Percentiles rank a stretch among this genome's conserved stretches.
phyloP scores from a whole-genome alignment of 164 flowering plant genomes.

The Warburgia ugandensis region DNA sequence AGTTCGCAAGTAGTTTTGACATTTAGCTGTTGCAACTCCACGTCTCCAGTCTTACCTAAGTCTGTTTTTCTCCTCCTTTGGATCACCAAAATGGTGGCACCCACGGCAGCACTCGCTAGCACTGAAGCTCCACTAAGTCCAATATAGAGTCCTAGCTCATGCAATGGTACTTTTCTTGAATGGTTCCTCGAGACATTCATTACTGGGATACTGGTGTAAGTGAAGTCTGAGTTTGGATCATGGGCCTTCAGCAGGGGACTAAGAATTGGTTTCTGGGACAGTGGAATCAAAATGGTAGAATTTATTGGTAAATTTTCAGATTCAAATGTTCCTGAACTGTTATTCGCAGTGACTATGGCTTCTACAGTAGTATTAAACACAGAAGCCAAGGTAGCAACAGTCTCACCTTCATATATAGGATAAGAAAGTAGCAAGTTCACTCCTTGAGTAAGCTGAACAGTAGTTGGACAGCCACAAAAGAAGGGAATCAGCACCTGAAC shows the following conservation, averaged over 20 bases:
- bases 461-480: too few relatives aligned
- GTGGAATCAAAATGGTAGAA: slow-evolving; percentile 61
- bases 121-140: slow-evolving; percentile 30
- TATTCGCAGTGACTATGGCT: slow-evolving; percentile 40
- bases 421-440: slow-evolving; percentile 41
- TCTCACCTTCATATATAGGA: slow-evolving; percentile 51
- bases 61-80: slow-evolving; percentile 29
- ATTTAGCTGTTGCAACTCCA: slow-evolving; percentile 65
- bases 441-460: slow-evolving; percentile 21
- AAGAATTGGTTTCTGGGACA: slow-evolving; percentile 27
- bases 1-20: slow-evolving; percentile 55
- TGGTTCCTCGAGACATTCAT: slow-evolving; percentile 18
- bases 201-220: slow-evolving; percentile 19
- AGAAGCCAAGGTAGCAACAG: slow-evolving; percentile 35
- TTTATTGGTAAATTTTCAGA: slow-evolving; percentile 17
- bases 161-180: slow-evolving; percentile 18
- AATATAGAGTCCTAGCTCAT: slow-evolving; percentile 28
- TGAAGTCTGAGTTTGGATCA: slow-evolving; percentile 22
- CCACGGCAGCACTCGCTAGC: slow-evolving; percentile 25
- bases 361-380: slow-evolving; percentile 40
- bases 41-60: slow-evolving; percentile 23
- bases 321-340: slow-evolving; percentile 22
- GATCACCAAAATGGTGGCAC: slow-evolving; percentile 28
- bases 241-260: slow-evolving; percentile 21
- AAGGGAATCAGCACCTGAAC: slow-evolving; percentile 37